Evolutionary conservation across 345 rosid genomes (phyloP).

Genomic region (Eucalyptus urophylla): DNA sequence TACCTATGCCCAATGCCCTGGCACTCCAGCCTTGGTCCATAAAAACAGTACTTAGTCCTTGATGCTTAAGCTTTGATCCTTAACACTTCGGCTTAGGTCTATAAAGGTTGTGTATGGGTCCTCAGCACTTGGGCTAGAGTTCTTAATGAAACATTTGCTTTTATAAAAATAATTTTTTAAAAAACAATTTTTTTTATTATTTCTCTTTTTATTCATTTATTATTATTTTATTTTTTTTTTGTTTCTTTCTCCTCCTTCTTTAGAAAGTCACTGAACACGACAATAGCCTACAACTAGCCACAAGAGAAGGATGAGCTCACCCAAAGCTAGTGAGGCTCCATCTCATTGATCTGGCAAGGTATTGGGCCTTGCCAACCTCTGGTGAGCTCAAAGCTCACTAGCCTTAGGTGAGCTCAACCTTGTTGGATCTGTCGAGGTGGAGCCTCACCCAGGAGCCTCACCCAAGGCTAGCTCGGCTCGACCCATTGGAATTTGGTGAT

Average conservation of each 20-base stretch:
- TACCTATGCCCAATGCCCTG: fast-evolving
- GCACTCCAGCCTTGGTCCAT: fast-evolving
- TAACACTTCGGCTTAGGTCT: too few relatives aligned
- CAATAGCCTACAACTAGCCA: neutral
- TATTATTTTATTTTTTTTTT: too few relatives aligned
- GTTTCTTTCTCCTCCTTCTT: too few relatives aligned
- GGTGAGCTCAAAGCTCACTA: fast-evolving
- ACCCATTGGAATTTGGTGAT: fast-evolving
- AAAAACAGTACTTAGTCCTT: fast-evolving
- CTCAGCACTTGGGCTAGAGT: fast-evolving
- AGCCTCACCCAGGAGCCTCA: neutral
- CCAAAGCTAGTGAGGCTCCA: too few relatives aligned
- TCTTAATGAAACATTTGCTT: too few relatives aligned
- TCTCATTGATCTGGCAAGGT: fast-evolving
- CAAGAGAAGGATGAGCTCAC: fast-evolving
- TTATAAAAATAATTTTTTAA: too few relatives aligned
- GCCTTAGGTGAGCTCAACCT: neutral
- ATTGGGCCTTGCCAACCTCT: too few relatives aligned
- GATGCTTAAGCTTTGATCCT: fast-evolving
- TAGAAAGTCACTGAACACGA: fast-evolving
- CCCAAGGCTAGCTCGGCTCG: fast-evolving
- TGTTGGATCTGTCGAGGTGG: neutral
- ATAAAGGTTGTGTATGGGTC: too few relatives aligned
- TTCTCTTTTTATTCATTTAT: too few relatives aligned
- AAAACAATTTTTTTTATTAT: fast-evolving